phyloP scores from a whole-genome alignment of 331 rosid species.

The Rhamnella rubrinervis region DNA sequence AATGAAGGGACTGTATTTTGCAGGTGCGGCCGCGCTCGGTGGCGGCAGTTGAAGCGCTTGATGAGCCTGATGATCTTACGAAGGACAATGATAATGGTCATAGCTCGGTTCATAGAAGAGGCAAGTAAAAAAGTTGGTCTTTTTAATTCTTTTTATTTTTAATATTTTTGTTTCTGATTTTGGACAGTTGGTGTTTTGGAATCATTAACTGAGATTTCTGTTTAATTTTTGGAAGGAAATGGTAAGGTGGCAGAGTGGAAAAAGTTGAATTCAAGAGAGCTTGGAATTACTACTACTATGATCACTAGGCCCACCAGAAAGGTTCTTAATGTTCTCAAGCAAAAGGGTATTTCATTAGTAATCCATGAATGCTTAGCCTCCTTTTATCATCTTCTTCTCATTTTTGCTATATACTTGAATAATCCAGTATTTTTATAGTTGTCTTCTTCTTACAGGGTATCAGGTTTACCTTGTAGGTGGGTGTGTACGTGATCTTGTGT shows the following conservation, averaged over 20 bases:
- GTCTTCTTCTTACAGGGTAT: conserved; percentile 49
- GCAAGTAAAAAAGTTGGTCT: conserved; percentile 21
- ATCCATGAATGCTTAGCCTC: no score
- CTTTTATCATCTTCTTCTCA: no score
- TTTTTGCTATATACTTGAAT: no score
- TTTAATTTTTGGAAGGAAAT: conserved; percentile 18
- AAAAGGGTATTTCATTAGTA: conserved; percentile 42
- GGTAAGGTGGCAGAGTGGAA: conserved; percentile 49
- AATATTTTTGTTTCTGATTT: neutral
- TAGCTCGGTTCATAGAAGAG: conserved; percentile 22
- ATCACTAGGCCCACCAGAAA: conserved; percentile 55
- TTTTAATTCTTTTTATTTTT: neutral
- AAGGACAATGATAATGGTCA: conserved; percentile 16
- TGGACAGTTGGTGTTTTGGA: neutral
- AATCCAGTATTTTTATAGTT: no score
- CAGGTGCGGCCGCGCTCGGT: conserved; percentile 48
- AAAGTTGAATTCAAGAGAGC: conserved; percentile 66
- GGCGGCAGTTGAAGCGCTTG: conserved; percentile 47
- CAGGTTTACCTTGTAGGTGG: conserved; percentile 93
- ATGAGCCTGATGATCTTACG: conserved; percentile 23
- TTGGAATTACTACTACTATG: conserved; percentile 69
- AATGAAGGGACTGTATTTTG: neutral
- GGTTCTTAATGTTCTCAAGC: conserved; percentile 67
- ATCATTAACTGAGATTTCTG: neutral
- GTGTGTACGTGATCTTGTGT: conserved; percentile 80